phyloP scores from a whole-genome alignment of 345 rosid species.

The Rhizophora mangle region DNA sequence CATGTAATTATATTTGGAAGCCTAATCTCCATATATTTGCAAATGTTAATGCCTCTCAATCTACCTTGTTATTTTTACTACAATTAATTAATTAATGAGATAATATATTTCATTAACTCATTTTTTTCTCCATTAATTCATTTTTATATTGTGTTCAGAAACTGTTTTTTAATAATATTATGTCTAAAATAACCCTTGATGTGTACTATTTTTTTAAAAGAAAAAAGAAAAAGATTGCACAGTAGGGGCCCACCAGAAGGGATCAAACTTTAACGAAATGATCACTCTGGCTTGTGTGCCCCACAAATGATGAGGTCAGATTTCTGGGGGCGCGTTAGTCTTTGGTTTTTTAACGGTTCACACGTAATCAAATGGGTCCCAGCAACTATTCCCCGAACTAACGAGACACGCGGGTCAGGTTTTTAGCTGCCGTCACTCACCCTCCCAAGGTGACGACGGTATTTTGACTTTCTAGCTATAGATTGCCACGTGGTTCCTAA shows the following conservation, averaged over 20 bases:
- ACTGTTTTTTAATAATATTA: too few relatives aligned
- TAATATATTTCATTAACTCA: too few relatives aligned
- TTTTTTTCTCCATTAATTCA: too few relatives aligned
- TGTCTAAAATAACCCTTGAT: neutral
- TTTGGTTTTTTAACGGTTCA: slow-evolving; percentile 32
- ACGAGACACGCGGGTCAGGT: slow-evolving; percentile 23
- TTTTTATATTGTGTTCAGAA: too few relatives aligned
- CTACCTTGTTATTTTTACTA: too few relatives aligned
- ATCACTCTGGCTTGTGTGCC: neutral
- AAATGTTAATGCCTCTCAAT: too few relatives aligned
- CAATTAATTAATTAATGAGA: too few relatives aligned
- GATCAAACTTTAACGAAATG: neutral
- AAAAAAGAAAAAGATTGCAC: neutral
- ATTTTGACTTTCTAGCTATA: neutral
- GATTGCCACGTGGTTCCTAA: neutral
- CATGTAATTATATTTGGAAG: too few relatives aligned
- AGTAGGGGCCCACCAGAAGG: neutral
- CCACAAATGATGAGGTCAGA: slow-evolving; percentile 25
- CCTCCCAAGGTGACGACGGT: neutral
- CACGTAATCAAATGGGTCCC: slow-evolving; percentile 27
- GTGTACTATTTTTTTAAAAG: too few relatives aligned
- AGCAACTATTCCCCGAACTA: slow-evolving; percentile 2
- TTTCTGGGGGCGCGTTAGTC: slow-evolving; percentile 15
- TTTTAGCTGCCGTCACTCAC: slow-evolving; percentile 9
- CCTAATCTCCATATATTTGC: too few relatives aligned